A percentile compares a stretch with the other conserved stretches of the same genome.
phyloP scores from a whole-genome alignment of 495 filamentous ascomycete species.

The Aspergillus biplanus region DNA sequence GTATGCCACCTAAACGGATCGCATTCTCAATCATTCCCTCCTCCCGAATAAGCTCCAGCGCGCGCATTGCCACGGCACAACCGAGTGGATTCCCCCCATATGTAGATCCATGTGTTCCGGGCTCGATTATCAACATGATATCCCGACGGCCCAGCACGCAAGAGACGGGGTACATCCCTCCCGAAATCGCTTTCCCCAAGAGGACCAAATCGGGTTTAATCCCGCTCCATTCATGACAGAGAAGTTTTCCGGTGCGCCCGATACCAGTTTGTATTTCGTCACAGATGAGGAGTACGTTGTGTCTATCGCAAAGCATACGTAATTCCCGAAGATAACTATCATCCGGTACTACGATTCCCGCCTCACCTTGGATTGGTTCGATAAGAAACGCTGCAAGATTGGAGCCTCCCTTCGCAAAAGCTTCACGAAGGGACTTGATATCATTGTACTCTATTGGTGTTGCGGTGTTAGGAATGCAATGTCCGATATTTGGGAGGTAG shows the following conservation, averaged over 20 bases:
- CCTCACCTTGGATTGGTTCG: slow-evolving; percentile 98
- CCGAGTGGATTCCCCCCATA: slow-evolving; percentile 97
- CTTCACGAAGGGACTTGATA: slow-evolving; percentile 78
- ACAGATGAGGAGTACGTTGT: slow-evolving; percentile 93
- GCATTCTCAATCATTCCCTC: slow-evolving; percentile 84
- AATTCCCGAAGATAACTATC: slow-evolving; percentile 83
- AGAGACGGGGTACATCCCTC: slow-evolving; percentile 98
- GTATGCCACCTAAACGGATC: slow-evolving; percentile 75
- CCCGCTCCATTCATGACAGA: slow-evolving; percentile 92
- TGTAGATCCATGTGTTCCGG: slow-evolving; percentile 94
- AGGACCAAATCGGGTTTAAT: slow-evolving; percentile 97
- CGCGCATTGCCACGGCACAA: slow-evolving; percentile 93
- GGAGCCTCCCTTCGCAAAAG: slow-evolving; percentile 75
- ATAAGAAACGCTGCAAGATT: slow-evolving; percentile 95
- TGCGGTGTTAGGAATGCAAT: slow-evolving; percentile 74
- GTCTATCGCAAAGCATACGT: slow-evolving; percentile 84
- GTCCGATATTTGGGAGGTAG: slow-evolving; percentile 86
- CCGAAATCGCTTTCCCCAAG: slow-evolving; percentile 95
- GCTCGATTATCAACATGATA: slow-evolving; percentile 94
- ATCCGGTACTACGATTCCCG: slow-evolving; percentile 93
- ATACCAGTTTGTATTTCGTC: slow-evolving; percentile 99
- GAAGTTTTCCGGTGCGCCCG: slow-evolving; percentile 87
- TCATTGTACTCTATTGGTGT: slow-evolving; percentile 84
- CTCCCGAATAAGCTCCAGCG: slow-evolving; percentile 89
- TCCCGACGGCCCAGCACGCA: slow-evolving; percentile 87